Evolutionary conservation across 495 filamentous ascomycete genomes (phyloP).

Genomic region (Penicillium flavigenum): DNA sequence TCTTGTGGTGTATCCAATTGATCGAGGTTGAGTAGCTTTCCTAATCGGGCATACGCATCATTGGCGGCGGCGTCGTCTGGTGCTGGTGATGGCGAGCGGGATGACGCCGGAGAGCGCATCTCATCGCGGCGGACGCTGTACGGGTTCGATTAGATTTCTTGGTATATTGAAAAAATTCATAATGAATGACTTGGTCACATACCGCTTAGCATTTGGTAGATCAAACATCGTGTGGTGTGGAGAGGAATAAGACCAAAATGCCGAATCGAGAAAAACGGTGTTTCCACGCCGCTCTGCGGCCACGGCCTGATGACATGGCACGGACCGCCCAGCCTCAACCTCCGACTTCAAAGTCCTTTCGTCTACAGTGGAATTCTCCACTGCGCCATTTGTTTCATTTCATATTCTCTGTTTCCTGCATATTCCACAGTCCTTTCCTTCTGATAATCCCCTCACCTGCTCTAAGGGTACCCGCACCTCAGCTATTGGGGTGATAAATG

Average conservation of each 20-base stretch:
- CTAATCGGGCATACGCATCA: slow-evolving; percentile 41
- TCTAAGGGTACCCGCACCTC: slow-evolving; percentile 19
- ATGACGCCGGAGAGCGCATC: slow-evolving; percentile 36
- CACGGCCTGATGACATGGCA: slow-evolving; percentile 34
- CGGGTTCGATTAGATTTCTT: slow-evolving; percentile 10
- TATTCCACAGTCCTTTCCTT: slow-evolving; percentile 21
- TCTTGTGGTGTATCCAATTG: slow-evolving; percentile 17
- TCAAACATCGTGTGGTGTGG: slow-evolving; percentile 40
- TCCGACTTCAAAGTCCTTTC: slow-evolving; percentile 11
- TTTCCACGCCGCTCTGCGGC: slow-evolving; percentile 26
- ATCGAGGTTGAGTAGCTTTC: slow-evolving; percentile 42
- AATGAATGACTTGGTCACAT: slow-evolving; percentile 5
- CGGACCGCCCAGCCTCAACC: slow-evolving; percentile 27
- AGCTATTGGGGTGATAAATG: slow-evolving; percentile 27
- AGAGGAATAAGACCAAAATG: neutral
- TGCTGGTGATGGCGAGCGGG: slow-evolving; percentile 34
- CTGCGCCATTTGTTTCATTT: slow-evolving; percentile 18
- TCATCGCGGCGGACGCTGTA: slow-evolving; percentile 47
- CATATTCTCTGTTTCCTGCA: slow-evolving; percentile 16
- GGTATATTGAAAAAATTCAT: neutral
- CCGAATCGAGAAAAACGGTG: slow-evolving; percentile 14
- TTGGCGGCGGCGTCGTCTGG: slow-evolving; percentile 33
- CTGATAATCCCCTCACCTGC: neutral
- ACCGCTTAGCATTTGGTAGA: slow-evolving; percentile 45
- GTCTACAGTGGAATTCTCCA: slow-evolving; percentile 8